Percentiles rank a stretch among this genome's conserved stretches.
Conservation (phyloP, 345 rosid species). For the Ceriops decandra region DNA sequence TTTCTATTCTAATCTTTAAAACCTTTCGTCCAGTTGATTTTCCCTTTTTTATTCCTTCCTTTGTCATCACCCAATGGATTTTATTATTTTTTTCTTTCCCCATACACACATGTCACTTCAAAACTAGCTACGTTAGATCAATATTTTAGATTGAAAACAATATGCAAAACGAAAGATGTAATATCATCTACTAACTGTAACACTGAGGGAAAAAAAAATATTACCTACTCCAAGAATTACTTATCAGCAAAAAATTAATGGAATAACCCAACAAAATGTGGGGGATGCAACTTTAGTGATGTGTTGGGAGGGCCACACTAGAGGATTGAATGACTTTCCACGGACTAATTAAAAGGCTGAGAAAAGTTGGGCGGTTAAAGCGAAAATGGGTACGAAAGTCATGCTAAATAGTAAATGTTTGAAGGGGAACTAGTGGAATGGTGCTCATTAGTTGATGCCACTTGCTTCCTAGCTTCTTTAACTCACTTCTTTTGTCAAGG, state of each 20-base stretch:
- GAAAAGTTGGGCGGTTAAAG: background rate
- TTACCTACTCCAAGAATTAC: no score
- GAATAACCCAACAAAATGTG: background rate
- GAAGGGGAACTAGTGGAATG: background rate
- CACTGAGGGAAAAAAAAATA: background rate
- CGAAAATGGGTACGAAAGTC: no score
- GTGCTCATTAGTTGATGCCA: background rate
- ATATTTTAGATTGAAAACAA: background rate
- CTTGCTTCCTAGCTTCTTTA: no score
- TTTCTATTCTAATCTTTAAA: background rate
- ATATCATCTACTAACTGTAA: background rate
- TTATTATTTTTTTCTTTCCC: background rate
- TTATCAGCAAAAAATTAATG: background rate
- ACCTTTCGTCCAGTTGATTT: background rate
- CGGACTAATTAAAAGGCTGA: background rate
- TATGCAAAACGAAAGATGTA: background rate
- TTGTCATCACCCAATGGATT: conserved; percentile 11
- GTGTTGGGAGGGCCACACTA: background rate
- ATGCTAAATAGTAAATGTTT: background rate
- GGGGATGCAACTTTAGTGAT: background rate
- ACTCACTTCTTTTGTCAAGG: no score
- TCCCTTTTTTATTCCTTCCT: conserved; percentile 9
- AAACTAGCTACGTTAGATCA: background rate
- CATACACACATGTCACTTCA: background rate
- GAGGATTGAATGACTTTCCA: background rate